Conservation (phyloP, 106 monocot genomes). For the Apostasia shenzhenica region DNA sequence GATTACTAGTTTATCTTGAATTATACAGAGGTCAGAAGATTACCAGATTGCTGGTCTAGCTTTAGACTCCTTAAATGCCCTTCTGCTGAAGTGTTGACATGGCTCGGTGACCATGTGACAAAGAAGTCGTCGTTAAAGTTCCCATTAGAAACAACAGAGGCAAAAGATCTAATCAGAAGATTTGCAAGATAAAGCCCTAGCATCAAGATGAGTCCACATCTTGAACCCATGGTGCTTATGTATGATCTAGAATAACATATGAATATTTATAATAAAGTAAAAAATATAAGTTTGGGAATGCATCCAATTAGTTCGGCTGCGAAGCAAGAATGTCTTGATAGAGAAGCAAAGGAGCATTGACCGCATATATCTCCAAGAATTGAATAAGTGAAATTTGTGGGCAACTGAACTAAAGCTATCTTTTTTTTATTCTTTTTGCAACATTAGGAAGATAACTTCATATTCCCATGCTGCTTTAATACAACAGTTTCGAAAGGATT, state of each 20-base stretch:
- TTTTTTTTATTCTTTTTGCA: no score
- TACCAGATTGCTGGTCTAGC: slow-evolving; percentile 58
- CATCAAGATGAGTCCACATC: neutral
- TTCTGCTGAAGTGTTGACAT: slow-evolving; percentile 49
- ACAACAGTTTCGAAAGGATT: no score
- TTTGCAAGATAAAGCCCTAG: neutral
- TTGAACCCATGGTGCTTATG: neutral
- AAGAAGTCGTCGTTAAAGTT: slow-evolving; percentile 48
- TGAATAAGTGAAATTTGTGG: no score
- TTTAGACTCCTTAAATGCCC: slow-evolving; percentile 35
- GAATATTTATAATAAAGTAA: neutral
- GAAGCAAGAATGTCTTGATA: slow-evolving; percentile 2
- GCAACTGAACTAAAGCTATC: no score
- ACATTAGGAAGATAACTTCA: no score
- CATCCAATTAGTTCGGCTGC: neutral
- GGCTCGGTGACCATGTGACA: slow-evolving; percentile 44
- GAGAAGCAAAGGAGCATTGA: neutral
- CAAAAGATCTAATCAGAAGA: slow-evolving; percentile 7
- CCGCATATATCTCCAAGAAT: no score
- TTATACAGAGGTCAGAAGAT: neutral
- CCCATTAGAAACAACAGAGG: slow-evolving; percentile 39
- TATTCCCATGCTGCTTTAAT: no score
- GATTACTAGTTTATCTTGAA: neutral
- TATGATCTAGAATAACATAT: neutral
- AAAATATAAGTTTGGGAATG: neutral